A percentile compares a stretch with the other conserved stretches of the same genome.
Conservation (phyloP, 441 rosid genomes). For the Sinapis alba region DNA sequence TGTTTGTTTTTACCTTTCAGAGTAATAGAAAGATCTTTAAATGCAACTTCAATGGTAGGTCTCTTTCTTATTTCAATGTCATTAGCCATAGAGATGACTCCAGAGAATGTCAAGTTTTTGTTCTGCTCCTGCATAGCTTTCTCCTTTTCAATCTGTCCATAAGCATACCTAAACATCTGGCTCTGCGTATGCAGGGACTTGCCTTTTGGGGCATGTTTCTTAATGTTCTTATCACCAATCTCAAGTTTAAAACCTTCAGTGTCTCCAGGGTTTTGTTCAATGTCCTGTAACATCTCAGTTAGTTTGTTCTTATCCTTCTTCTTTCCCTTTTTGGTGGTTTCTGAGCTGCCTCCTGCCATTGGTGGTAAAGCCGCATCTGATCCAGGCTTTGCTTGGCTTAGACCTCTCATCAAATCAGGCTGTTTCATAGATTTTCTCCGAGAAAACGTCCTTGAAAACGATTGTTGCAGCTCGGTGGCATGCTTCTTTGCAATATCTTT, state of each 20-base stretch:
- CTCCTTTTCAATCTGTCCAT: conserved; percentile 93
- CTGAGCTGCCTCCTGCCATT: conserved; percentile 42
- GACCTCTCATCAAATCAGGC: conserved; percentile 45
- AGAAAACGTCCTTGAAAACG: conserved; percentile 83
- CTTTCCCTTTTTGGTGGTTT: conserved; percentile 48
- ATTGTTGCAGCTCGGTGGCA: conserved; percentile 68
- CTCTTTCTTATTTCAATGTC: conserved; percentile 71
- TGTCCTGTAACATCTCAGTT: conserved; percentile 75
- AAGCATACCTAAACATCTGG: conserved; percentile 95
- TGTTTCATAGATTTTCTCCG: conserved; percentile 58
- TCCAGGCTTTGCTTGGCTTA: conserved; percentile 57
- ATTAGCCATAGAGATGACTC: conserved; percentile 84
- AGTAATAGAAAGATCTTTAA: conserved; percentile 82
- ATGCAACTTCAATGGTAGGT: conserved; percentile 73
- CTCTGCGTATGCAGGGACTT: conserved; percentile 87
- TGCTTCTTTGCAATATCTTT: conserved; percentile 82
- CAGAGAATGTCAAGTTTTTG: conserved; percentile 87
- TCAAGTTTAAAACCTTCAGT: conserved; percentile 70
- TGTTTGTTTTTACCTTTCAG: conserved; percentile 82
- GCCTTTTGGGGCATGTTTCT: conserved; percentile 75
- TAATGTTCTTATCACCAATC: conserved; percentile 71
- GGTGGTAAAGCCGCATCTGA: conserved; percentile 56
- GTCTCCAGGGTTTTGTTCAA: conserved; percentile 71
- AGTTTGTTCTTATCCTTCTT: conserved; percentile 64
- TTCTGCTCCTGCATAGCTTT: conserved; percentile 88